Evolutionary conservation across 441 rosid genomes (phyloP).

Genomic region (Adansonia grandidieri): DNA sequence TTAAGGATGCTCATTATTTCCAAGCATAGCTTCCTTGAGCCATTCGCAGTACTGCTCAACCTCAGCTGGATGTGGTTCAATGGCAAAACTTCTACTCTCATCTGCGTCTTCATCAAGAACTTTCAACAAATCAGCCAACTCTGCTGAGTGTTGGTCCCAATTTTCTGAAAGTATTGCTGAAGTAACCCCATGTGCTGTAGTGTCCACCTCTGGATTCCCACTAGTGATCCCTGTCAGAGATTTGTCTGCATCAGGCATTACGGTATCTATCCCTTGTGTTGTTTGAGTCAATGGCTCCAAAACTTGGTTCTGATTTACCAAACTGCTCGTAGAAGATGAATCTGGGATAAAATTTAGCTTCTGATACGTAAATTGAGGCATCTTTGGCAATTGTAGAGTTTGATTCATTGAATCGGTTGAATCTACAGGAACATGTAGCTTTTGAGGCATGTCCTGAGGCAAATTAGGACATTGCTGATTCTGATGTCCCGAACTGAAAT

Average conservation of each 20-base stretch:
- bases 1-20: background rate
- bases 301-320: background rate
- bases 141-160: background rate
- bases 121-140: conserved; percentile 11
- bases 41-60: conserved; percentile 34
- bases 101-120: conserved; percentile 28
- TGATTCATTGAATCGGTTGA: background rate
- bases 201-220: background rate
- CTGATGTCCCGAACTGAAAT: background rate
- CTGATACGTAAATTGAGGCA: background rate
- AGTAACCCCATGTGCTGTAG: background rate
- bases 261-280: background rate
- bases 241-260: background rate
- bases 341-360: conserved; percentile 32
- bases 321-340: background rate
- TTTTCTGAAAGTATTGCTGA: background rate
- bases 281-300: background rate
- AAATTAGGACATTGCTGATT: background rate
- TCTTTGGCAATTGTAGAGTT: background rate
- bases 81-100: background rate
- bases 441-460: background rate
- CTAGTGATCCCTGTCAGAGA: background rate
- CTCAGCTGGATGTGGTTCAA: conserved; percentile 29
- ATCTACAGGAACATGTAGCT: background rate
- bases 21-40: conserved; percentile 25